Percentiles rank a stretch among this genome's conserved stretches.
These are phyloP conservation scores for Backusella psychrophila DNA, from an alignment of 192 early-diverging fungal species.

Conservation along the genomic window DNA sequence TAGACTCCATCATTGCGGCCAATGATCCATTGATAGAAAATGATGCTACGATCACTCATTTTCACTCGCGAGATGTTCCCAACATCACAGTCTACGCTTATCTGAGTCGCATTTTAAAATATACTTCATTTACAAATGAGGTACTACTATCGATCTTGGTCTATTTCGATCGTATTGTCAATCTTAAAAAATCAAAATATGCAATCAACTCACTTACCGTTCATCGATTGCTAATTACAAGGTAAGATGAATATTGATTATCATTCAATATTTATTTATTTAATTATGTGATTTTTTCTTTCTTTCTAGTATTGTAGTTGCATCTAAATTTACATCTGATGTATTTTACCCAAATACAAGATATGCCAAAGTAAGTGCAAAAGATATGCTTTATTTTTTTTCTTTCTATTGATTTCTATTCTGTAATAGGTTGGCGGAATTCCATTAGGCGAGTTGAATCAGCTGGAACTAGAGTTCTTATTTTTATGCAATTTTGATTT, in stretches of 20 bases:
- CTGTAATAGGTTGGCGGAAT: slow-evolving; percentile 64
- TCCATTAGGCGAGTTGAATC: slow-evolving; percentile 67
- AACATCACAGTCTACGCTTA: slow-evolving; percentile 66
- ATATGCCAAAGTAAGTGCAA: slow-evolving; percentile 57
- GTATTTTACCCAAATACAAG: slow-evolving; percentile 71
- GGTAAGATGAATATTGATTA: slow-evolving; percentile 4
- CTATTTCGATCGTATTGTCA: slow-evolving; percentile 67
- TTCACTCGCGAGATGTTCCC: slow-evolving; percentile 71
- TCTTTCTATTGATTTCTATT: neutral
- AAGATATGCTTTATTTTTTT: neutral
- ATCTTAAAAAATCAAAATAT: slow-evolving; percentile 48
- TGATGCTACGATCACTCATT: slow-evolving; percentile 49
- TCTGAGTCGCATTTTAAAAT: slow-evolving; percentile 64
- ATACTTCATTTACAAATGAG: slow-evolving; percentile 67
- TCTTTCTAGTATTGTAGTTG: slow-evolving; percentile 56
- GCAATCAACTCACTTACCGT: slow-evolving; percentile 66
- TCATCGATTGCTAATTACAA: slow-evolving; percentile 62
- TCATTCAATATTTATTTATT: no score
- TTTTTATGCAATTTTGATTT: slow-evolving; percentile 72
- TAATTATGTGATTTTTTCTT: neutral
- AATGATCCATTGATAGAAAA: slow-evolving; percentile 44
- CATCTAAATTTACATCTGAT: slow-evolving; percentile 75
- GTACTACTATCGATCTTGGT: slow-evolving; percentile 64
- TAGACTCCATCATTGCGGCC: slow-evolving; percentile 48
- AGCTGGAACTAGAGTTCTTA: slow-evolving; percentile 73